Evolutionary conservation across 371 early-diverging fungal species (phyloP).

Genomic region (Syncephalastrum contaminatum): DNA sequence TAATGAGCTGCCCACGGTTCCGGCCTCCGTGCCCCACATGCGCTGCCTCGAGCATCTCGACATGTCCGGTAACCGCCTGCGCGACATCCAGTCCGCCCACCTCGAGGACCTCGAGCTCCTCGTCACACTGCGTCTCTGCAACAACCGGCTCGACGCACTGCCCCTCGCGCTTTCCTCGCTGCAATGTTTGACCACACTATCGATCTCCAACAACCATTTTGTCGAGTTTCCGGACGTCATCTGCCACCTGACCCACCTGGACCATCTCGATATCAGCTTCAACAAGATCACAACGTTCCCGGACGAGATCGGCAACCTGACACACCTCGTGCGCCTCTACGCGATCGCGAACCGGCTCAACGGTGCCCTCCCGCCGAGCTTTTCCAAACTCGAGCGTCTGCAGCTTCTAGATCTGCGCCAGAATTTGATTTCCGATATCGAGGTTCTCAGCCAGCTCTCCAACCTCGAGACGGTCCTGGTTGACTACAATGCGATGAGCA

Average conservation of each 20-base stretch:
- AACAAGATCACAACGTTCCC: conserved; percentile 80
- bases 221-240: conserved; percentile 63
- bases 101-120: conserved; percentile 64
- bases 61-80: conserved; percentile 79
- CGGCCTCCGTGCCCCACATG: conserved; percentile 61
- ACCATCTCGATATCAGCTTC: conserved; percentile 79
- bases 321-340: conserved; percentile 59
- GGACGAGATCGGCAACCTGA: conserved; percentile 68
- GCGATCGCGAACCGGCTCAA: conserved; percentile 74
- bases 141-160: conserved; percentile 72
- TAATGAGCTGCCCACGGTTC: conserved; percentile 65
- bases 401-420: conserved; percentile 76
- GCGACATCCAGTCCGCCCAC: conserved; percentile 60
- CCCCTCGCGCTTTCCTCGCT: conserved; percentile 63
- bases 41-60: conserved; percentile 66
- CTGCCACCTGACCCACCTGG: conserved; percentile 59
- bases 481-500: conserved; percentile 72
- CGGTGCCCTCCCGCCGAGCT: conserved; percentile 65
- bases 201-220: conserved; percentile 83
- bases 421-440: conserved; percentile 68
- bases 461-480: conserved; percentile 62
- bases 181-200: conserved; percentile 59
- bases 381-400: conserved; percentile 63
- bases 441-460: conserved; percentile 56
- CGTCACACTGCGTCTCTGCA: conserved; percentile 62